A percentile compares a stretch with the other conserved stretches of the same genome.
Evolutionary conservation across 371 early-diverging fungal species (phyloP).

Genomic region (Capillidium rhysosporum): DNA sequence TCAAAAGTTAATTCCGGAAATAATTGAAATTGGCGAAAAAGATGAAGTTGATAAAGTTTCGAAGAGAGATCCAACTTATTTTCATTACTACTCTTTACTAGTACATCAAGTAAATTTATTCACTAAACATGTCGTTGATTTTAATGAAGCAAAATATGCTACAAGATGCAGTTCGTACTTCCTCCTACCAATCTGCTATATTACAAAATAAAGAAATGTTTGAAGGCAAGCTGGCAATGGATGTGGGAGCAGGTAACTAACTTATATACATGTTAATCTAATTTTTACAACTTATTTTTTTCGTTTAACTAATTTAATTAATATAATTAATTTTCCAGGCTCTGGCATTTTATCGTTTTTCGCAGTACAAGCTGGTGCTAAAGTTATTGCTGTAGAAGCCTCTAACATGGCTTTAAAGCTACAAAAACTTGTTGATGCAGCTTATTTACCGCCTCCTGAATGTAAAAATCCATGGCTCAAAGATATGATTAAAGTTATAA

Average conservation of each 20-base stretch:
- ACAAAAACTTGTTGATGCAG: constrained; percentile 45
- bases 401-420: constrained; percentile 87
- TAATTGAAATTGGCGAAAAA: too few relatives aligned
- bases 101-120: constrained; percentile 66
- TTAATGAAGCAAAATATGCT: constrained; percentile 85
- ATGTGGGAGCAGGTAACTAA: constrained; percentile 76
- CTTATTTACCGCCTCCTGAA: constrained; percentile 14
- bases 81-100: constrained; percentile 87
- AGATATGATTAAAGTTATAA: constrained; percentile 60
- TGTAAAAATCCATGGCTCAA: constrained; percentile 60
- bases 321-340: constrained; percentile 11
- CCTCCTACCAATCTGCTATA: constrained; percentile 87
- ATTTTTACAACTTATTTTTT: too few relatives aligned
- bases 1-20: too few relatives aligned
- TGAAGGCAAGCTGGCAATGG: constrained; percentile 65
- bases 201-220: constrained; percentile 52
- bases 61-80: constrained; percentile 57
- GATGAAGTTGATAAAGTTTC: too few relatives aligned
- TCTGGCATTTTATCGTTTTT: constrained; percentile 89
- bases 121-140: neutral
- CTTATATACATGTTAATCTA: constrained; percentile 9
- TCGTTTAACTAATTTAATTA: too few relatives aligned
- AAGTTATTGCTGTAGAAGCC: constrained; percentile 91
- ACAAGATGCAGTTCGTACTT: constrained; percentile 80
- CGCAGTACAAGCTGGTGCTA: constrained; percentile 82